Percentiles rank a stretch among this genome's conserved stretches.
phyloP scores from a whole-genome alignment of 164 flowering plant species.

The Piper longum region DNA sequence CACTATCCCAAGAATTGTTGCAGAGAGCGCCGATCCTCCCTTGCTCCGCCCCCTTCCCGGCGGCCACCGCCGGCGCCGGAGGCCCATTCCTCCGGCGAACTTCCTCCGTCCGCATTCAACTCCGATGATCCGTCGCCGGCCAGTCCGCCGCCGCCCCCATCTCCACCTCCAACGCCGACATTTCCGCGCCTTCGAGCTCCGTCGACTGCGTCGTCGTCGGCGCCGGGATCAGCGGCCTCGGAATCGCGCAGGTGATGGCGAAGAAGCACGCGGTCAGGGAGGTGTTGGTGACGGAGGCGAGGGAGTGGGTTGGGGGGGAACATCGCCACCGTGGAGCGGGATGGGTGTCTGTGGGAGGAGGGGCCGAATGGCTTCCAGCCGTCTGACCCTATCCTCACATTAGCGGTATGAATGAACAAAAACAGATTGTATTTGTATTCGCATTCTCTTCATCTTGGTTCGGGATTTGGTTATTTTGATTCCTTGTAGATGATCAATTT shows the following conservation, averaged over 20 bases:
- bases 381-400: slow-evolving; percentile 63
- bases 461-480: no score
- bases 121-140: slow-evolving; percentile 16
- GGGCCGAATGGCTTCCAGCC: slow-evolving; percentile 98
- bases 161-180: slow-evolving; percentile 11
- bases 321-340: slow-evolving; percentile 63
- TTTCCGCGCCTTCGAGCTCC: slow-evolving; percentile 1
- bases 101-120: not conserved
- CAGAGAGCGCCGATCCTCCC: not conserved
- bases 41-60: not conserved
- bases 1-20: no score
- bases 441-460: not conserved
- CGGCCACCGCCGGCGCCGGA: not conserved
- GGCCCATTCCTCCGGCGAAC: not conserved
- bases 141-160: slow-evolving; percentile 13
- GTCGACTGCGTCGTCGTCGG: slow-evolving; percentile 83
- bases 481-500: no score
- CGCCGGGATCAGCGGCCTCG: slow-evolving; percentile 82
- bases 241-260: slow-evolving; percentile 78
- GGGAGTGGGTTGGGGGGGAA: slow-evolving; percentile 80
- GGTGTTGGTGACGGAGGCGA: slow-evolving; percentile 73
- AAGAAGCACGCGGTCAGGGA: slow-evolving; percentile 45
- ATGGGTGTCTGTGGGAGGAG: slow-evolving; percentile 92
- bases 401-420: slow-evolving; percentile 25
- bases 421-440: not conserved